Percentiles rank a stretch among this genome's conserved stretches.
phyloP scores from a whole-genome alignment of 805 yeast species.

The Saccharomycopsis amapae region DNA sequence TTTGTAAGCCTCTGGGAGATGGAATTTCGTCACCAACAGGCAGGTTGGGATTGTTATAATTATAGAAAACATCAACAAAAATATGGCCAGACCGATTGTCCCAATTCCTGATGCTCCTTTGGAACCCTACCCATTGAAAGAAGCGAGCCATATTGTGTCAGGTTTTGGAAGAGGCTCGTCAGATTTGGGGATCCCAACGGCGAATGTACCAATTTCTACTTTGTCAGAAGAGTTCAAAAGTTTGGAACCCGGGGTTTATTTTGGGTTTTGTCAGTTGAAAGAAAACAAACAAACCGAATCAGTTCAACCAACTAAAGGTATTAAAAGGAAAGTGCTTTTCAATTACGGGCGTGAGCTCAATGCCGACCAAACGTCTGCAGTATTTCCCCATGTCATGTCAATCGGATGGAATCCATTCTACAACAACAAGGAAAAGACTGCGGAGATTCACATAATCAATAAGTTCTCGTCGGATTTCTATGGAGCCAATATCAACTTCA shows the following conservation, averaged over 20 bases:
- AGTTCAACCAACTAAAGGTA: slow-evolving; percentile 20
- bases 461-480: slow-evolving; percentile 62
- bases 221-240: slow-evolving; percentile 35
- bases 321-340: slow-evolving; percentile 42
- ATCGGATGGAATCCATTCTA: slow-evolving; percentile 95
- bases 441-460: slow-evolving; percentile 82
- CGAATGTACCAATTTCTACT: slow-evolving; percentile 64
- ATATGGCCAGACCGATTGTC: slow-evolving; percentile 11
- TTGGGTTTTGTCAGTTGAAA: slow-evolving; percentile 57
- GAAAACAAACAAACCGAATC: slow-evolving; percentile 23
- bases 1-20: too few species aligned
- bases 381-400: slow-evolving; percentile 87
- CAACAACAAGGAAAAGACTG: slow-evolving; percentile 70
- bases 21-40: too few species aligned
- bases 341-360: slow-evolving; percentile 52
- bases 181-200: slow-evolving; percentile 93
- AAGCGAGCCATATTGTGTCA: slow-evolving; percentile 46
- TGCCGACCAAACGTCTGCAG: slow-evolving; percentile 34
- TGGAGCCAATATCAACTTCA: slow-evolving; percentile 67
- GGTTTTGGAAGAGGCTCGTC: slow-evolving; percentile 97
- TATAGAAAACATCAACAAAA: not conserved
- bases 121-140: slow-evolving; percentile 43
- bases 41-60: too few species aligned
- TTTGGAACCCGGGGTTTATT: slow-evolving; percentile 78
- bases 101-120: slow-evolving; percentile 36